phyloP scores from a whole-genome alignment of 371 early-diverging fungal genomes.

The Lichtheimia corymbifera region DNA sequence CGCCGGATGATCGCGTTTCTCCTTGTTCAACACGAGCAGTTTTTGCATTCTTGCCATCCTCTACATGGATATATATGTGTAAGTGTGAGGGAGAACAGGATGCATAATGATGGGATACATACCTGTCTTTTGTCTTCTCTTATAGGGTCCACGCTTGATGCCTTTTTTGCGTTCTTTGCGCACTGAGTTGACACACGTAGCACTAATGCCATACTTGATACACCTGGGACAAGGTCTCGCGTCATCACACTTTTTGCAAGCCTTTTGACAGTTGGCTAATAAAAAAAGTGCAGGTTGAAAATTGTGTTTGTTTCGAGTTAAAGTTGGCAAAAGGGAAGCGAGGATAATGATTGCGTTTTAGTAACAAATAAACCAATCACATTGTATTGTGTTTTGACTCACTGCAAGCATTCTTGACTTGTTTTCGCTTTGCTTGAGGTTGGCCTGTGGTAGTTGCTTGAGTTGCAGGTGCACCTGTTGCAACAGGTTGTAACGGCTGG shows the following conservation, averaged over 20 bases:
- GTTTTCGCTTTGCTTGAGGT: conserved; percentile 36
- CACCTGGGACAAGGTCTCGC: conserved; percentile 90
- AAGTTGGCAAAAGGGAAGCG: background rate
- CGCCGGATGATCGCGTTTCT: no score
- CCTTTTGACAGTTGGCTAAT: conserved; percentile 85
- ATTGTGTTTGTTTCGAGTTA: no score
- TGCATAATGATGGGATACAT: background rate
- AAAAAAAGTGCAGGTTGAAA: background rate
- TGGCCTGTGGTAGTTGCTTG: conserved; percentile 23
- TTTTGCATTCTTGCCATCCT: no score
- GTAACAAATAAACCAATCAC: conserved; percentile 5
- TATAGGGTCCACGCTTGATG: conserved; percentile 84
- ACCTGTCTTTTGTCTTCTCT: conserved; percentile 51
- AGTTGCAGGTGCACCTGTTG: conserved; percentile 19
- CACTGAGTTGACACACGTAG: conserved; percentile 77
- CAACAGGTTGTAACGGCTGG: conserved; percentile 22
- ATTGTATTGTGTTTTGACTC: conserved; percentile 19
- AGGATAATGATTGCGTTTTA: no score
- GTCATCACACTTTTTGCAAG: conserved; percentile 93
- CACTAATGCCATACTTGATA: conserved; percentile 69
- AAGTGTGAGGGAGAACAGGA: no score
- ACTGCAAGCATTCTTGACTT: conserved; percentile 56
- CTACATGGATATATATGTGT: no score
- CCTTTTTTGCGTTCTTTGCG: conserved; percentile 87
- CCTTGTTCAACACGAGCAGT: no score